Evolutionary conservation across 1,284 basidiomycete genomes (phyloP).

Genomic region (Moesziomyces globuligerus): DNA sequence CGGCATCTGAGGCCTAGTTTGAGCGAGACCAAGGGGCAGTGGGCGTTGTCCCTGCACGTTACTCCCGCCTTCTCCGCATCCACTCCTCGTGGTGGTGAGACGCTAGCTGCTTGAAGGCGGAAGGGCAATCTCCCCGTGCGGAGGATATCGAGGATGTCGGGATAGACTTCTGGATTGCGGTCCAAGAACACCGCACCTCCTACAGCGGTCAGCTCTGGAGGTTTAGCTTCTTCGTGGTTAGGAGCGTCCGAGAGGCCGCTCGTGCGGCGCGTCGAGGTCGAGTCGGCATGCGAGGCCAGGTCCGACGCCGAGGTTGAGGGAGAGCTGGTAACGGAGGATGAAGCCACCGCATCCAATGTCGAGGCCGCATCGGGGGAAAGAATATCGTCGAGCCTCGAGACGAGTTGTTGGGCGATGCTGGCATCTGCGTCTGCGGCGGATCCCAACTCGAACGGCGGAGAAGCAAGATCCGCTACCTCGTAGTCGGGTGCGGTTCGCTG

Average conservation of each 20-base stretch:
- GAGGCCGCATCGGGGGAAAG: too few species aligned
- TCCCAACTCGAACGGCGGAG: too few species aligned
- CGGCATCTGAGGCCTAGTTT: conserved; percentile 11
- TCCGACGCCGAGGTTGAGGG: background rate
- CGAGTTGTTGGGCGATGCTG: background rate
- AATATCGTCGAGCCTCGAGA: background rate
- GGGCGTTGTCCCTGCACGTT: background rate
- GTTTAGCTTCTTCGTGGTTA: background rate
- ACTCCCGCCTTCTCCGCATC: too few species aligned
- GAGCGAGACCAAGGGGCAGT: background rate
- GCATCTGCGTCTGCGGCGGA: background rate
- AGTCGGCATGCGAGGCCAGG: background rate
- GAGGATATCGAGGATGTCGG: conserved; percentile 28
- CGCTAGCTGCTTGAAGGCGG: conserved; percentile 13
- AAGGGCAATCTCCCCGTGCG: conserved; percentile 19
- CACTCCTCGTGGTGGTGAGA: too few species aligned
- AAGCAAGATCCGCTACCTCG: too few species aligned
- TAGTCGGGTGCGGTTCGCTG: background rate
- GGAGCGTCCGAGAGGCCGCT: conserved; percentile 12
- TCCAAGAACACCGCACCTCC: conserved; percentile 21
- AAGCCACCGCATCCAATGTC: background rate
- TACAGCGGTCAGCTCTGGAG: background rate
- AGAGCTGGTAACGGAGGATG: background rate
- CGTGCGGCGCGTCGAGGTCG: conserved; percentile 15
- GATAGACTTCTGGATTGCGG: conserved; percentile 22